Evolutionary conservation across 2,329 filamentous ascomycete genomes (phyloP).

Genomic region (Fusarium cyanostomum): DNA sequence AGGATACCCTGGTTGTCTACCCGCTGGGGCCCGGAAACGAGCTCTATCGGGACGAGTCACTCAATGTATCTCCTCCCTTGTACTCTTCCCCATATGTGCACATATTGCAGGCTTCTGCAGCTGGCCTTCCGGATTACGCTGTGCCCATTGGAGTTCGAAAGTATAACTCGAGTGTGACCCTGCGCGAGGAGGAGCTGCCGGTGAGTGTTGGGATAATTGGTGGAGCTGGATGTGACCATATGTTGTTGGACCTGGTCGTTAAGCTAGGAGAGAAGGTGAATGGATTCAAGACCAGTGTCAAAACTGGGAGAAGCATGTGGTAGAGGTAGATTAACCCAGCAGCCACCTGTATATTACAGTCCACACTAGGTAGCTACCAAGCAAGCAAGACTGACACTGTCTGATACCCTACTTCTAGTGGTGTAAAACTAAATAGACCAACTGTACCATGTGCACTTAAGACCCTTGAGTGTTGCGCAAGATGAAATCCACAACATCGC

Average conservation of each 20-base stretch:
- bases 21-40: neutral
- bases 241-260: neutral
- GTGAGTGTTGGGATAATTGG: neutral
- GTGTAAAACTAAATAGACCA: too few species aligned
- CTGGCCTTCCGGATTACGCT: neutral
- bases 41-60: neutral
- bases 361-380: too few species aligned
- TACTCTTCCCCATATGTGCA: neutral
- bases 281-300: neutral
- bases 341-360: too few species aligned
- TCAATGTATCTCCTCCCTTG: neutral
- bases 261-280: neutral
- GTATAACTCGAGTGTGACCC: neutral
- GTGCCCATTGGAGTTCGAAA: neutral
- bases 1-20: neutral
- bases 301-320: neutral
- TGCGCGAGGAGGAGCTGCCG: neutral
- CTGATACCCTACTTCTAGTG: too few species aligned
- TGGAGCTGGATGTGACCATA: neutral
- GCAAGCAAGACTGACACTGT: too few species aligned
- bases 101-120: neutral
- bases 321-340: too few species aligned
- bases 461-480: neutral
- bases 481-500: neutral
- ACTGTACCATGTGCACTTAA: too few species aligned